Conservation (phyloP, 495 filamentous ascomycete genomes). For the Aspergillus carlsbadensis region DNA sequence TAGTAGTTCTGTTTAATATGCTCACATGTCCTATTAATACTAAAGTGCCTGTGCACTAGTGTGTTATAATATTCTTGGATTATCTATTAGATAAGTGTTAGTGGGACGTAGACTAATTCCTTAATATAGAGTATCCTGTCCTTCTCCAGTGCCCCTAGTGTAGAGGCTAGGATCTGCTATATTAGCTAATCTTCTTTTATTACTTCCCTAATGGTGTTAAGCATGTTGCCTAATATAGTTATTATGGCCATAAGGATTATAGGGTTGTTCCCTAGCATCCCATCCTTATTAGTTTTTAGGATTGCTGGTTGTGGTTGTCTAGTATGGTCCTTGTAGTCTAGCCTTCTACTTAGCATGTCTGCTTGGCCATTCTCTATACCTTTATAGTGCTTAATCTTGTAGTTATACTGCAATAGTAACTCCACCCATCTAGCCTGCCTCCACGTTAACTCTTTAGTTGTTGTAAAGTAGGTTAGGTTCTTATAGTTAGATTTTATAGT, state of each 20-base stretch:
- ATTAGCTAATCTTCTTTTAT: too few relatives aligned
- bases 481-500: not conserved
- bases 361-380: not conserved
- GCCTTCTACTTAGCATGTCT: not conserved
- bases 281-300: not conserved
- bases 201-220: too few relatives aligned
- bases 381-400: not conserved
- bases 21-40: not conserved
- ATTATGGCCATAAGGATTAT: not conserved
- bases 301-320: not conserved
- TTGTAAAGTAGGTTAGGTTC: not conserved
- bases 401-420: not conserved
- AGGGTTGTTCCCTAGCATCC: not conserved
- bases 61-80: not conserved
- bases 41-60: not conserved
- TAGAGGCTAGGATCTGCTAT: too few relatives aligned
- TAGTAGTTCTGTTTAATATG: not conserved
- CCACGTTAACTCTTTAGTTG: not conserved
- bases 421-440: not conserved
- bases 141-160: not conserved
- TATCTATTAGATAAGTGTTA: not conserved
- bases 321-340: not conserved
- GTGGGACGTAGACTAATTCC: not conserved
- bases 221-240: not conserved
- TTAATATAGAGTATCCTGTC: not conserved